Base-by-base conservation (phyloP, 768 basidiomycete genomes). In the Trametes villosa region DNA sequence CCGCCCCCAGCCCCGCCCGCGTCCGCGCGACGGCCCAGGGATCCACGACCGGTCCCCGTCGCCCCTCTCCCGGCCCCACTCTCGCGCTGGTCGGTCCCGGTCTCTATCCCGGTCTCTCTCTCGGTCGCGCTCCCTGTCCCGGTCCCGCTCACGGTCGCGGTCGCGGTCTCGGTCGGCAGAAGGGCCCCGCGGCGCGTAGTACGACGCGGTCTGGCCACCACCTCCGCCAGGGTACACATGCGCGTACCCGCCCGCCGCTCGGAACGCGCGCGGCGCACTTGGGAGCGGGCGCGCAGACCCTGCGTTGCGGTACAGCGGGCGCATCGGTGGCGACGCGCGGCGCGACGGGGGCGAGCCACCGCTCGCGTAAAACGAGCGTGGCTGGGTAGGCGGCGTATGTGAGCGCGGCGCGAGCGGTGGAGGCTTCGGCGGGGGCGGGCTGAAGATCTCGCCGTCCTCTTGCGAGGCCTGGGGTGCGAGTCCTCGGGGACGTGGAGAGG, bases 391-490 rank as follows among this genome's bases (percentile, higher is more conserved):
- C 0, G 82, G 76, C 1, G 79, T 75, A 57, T 80, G 75, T 36
- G 77, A 75, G n/a, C 73, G 77, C 0, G 77, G 77, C 11, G 75
- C 65, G 55, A 74, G 67, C 0, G 67, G 75, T 1, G 67, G 61
- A 0, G 66, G 44, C 59, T 76, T 76, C 29, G 69, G 71, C n/a
- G 72, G 73, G 9, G 73, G 73, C n/a, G 73, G 70, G 41, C 68
- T 78, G 38, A 70, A 67, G 55, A 85, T 83, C 68, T 84, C 83
- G 4, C 83, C 83, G 41, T 85, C 83, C 67, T 85, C 83, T 27
- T 79, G 81, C 6, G 81, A 77, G 0, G 71, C 67, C 9, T 72
- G 70, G n/a, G 56, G 38, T 20, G 40, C 38, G 30, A 29, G 26
- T 29, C 18, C 11, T 11, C n/a, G 9, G 22, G 40, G 20, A 26